These are phyloP conservation scores for Tetradesmus obliquus DNA, from an alignment of 139 green algal genomes.

Conservation along the genomic window DNA sequence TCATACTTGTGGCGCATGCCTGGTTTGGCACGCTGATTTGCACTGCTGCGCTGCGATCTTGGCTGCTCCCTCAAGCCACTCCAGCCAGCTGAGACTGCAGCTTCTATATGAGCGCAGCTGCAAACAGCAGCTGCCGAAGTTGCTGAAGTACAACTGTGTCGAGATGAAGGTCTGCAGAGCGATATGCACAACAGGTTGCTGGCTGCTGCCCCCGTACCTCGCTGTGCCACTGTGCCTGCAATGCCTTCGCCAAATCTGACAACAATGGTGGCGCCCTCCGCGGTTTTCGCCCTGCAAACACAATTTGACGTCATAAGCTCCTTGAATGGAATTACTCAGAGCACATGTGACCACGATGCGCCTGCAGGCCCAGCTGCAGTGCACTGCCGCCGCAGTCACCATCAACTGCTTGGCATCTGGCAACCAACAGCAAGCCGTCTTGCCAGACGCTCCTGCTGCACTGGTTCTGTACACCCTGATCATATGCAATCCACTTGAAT, in stretches of 20 bases:
- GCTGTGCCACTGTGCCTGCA: conserved; percentile 60
- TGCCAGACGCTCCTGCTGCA: background rate
- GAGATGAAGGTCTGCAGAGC: background rate
- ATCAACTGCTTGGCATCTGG: no score
- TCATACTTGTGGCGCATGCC: background rate
- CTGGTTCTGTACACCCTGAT: background rate
- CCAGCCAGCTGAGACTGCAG: background rate
- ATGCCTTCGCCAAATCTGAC: conserved; percentile 71
- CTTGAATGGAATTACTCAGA: background rate
- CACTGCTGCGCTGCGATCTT: no score
- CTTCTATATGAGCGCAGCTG: background rate
- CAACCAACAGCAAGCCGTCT: background rate
- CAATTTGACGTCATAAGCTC: background rate
- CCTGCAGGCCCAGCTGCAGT: background rate
- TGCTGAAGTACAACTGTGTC: background rate
- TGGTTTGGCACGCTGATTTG: background rate
- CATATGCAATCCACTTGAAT: background rate
- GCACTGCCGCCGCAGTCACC: background rate
- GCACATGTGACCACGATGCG: background rate
- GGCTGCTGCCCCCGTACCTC: conserved; percentile 38
- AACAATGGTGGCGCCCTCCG: conserved; percentile 40
- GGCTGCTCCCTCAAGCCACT: no score
- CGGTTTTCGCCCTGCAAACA: background rate
- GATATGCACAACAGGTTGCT: background rate
- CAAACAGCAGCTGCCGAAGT: background rate